Percentiles rank a stretch among this genome's conserved stretches.
Conservation (phyloP, 139 green algal genomes). For the Ettlia oleoabundans region DNA sequence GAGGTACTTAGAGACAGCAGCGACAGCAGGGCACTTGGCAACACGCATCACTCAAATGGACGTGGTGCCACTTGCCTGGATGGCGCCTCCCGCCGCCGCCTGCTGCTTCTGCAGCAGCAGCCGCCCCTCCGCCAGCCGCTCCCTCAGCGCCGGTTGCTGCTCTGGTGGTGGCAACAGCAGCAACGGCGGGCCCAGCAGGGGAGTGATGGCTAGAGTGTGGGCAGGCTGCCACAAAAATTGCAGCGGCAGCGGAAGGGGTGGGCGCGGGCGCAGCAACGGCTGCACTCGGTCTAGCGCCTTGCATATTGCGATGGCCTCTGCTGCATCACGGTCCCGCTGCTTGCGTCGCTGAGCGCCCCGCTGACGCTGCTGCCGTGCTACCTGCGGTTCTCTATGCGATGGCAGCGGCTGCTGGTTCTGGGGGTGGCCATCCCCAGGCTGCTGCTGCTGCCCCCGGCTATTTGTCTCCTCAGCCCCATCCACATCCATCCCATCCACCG, state of each 20-base stretch:
- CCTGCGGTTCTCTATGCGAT: no score
- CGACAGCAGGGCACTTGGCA: no score
- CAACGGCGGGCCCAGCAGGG: not conserved
- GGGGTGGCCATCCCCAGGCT: no score
- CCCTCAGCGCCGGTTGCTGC: conserved; percentile 6
- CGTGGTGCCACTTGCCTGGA: not conserved
- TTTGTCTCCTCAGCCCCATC: not conserved
- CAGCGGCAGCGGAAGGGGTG: not conserved
- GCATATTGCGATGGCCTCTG: no score
- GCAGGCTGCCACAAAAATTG: conserved; percentile 13
- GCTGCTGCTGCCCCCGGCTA: no score
- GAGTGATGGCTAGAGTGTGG: not conserved
- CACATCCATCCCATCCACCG: not conserved
- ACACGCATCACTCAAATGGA: no score
- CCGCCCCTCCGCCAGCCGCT: not conserved
- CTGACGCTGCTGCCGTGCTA: not conserved
- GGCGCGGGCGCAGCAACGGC: not conserved
- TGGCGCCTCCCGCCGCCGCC: not conserved
- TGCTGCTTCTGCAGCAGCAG: conserved; percentile 20
- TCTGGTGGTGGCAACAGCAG: conserved; percentile 1
- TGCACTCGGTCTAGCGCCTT: not conserved
- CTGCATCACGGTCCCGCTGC: no score
- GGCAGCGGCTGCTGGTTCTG: no score
- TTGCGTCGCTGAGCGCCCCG: no score
- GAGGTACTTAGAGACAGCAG: no score